Percentiles rank a stretch among this genome's conserved stretches.
Evolutionary conservation across 495 filamentous ascomycete species (phyloP).

Genomic region (Margaritispora aquatica): DNA sequence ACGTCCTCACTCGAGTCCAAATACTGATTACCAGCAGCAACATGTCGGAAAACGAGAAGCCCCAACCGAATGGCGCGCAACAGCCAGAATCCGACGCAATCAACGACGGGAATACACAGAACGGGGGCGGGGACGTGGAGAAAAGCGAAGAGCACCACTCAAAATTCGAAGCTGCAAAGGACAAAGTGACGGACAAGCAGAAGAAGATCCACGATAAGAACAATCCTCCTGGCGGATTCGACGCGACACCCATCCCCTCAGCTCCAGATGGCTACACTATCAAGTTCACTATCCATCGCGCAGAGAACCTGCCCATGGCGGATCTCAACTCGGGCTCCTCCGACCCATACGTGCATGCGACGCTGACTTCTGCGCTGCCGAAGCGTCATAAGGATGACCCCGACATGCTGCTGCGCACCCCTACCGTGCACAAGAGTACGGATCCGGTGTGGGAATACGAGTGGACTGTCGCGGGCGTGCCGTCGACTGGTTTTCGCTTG

Average conservation of each 20-base stretch:
- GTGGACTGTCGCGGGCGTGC: constrained; percentile 85
- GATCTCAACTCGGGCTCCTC: constrained; percentile 73
- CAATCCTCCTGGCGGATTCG: constrained; percentile 73
- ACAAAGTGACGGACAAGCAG: constrained; percentile 49
- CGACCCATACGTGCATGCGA: constrained; percentile 76
- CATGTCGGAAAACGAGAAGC: constrained; percentile 12
- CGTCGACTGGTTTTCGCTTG: constrained; percentile 66
- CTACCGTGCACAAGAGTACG: constrained; percentile 60
- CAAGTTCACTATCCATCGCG: constrained; percentile 78
- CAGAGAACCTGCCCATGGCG: constrained; percentile 70
- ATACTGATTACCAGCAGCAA: neutral
- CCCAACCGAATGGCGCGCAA: neutral
- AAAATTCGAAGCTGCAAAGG: constrained; percentile 24
- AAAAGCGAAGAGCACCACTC: constrained; percentile 1
- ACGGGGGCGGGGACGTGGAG: constrained; percentile 9
- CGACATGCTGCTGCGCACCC: constrained; percentile 62
- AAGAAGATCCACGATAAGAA: constrained; percentile 52
- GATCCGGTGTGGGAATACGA: constrained; percentile 77
- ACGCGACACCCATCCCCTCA: constrained; percentile 67
- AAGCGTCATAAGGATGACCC: constrained; percentile 78
- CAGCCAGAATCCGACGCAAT: neutral
- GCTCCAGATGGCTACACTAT: constrained; percentile 74
- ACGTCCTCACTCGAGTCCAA: neutral
- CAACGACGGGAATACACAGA: constrained; percentile 1
- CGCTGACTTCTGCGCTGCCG: constrained; percentile 54